A percentile compares a stretch with the other conserved stretches of the same genome.
phyloP scores from a whole-genome alignment of 2,329 filamentous ascomycete genomes.

The Cryphonectria parasitica region DNA sequence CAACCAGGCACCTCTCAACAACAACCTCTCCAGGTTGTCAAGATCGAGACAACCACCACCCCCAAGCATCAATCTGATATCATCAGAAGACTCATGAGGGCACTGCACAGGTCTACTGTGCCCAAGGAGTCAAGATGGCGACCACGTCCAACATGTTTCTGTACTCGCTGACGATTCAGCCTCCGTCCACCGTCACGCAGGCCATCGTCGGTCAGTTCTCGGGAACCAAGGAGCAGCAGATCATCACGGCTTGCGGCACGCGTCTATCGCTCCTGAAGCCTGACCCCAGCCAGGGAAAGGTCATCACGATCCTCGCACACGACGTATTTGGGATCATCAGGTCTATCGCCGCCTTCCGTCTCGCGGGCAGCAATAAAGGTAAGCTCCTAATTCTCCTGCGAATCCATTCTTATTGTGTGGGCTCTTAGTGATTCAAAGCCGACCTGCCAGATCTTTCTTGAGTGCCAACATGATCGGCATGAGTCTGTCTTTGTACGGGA shows the following conservation, averaged over 20 bases:
- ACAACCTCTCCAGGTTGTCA: constrained; percentile 17
- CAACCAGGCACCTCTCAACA: constrained; percentile 6
- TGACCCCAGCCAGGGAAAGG: constrained; percentile 82
- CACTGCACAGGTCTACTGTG: constrained; percentile 57
- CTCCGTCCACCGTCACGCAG: constrained; percentile 85
- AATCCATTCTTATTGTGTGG: constrained; percentile 42
- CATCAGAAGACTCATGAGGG: constrained; percentile 28
- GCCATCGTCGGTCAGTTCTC: constrained; percentile 94
- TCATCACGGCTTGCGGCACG: constrained; percentile 90
- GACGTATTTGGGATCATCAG: constrained; percentile 97
- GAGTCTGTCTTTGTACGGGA: constrained; percentile 29
- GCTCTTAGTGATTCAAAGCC: constrained; percentile 76
- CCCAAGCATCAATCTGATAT: constrained; percentile 6
- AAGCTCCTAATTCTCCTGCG: constrained; percentile 49
- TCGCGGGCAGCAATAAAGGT: constrained; percentile 97
- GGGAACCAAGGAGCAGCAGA: constrained; percentile 96
- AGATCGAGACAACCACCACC: constrained; percentile 2
- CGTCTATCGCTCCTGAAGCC: constrained; percentile 86
- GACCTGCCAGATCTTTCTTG: constrained; percentile 51
- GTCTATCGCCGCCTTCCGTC: constrained; percentile 82
- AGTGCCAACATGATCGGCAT: constrained; percentile 29
- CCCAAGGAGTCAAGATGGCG: constrained; percentile 70
- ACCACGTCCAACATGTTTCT: constrained; percentile 98
- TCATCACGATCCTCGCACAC: constrained; percentile 84
- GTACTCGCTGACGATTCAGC: constrained; percentile 95